Evolutionary conservation across 2,329 filamentous ascomycete species (phyloP), one percentile per base, ranked within the genome.

Genomic region (Xylariaceae sp.): DNA sequence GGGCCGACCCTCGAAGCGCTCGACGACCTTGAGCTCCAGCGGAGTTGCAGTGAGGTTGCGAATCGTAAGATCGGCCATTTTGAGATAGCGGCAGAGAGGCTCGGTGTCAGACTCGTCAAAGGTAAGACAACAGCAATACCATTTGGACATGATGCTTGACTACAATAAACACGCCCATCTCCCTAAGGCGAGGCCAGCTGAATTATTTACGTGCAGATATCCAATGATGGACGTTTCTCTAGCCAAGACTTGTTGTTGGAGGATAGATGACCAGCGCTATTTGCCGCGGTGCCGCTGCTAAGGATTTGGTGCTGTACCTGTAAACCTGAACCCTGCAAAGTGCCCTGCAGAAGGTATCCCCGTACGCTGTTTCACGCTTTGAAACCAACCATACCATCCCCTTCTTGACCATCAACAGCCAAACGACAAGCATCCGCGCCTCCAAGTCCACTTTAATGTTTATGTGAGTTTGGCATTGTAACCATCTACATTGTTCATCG

Each of bases 21-120:
- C 90, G 56, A 94, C 79, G 58, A 72, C 74, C 73, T 87, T 87
- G 66, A 97, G 82, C 65, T 88, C 85, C 53, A 96, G 78, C n/a
- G 86, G 81, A 45, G 84, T 87, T 55, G 84, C 79, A 40, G 91
- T 94, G 63, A 96, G 78, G 74, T 97, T 97, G 68, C 93, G 91
- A 67, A 97, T 85, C 4, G 84, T 90, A 65, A 96, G 78, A 55
- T 76, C 74, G 16, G 78, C 74, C 81, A 83, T 84, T 40, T 34
- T 37, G 45, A 37, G 14, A 12, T 41, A 24, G 7, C 43, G 43
- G 21, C 37, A 41, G 46, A 50, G 50, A 21, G 49, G 23, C 33
- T 58, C 59, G 12, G 33, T 19, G 16, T 61, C 55, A 8, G 48
- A 45, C 19, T 46, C 54, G 29, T 49, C 28, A 8, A 23, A 37